phyloP scores from a whole-genome alignment of 352 stramenopile genomes.

The Pseudoperonospora humuli region DNA sequence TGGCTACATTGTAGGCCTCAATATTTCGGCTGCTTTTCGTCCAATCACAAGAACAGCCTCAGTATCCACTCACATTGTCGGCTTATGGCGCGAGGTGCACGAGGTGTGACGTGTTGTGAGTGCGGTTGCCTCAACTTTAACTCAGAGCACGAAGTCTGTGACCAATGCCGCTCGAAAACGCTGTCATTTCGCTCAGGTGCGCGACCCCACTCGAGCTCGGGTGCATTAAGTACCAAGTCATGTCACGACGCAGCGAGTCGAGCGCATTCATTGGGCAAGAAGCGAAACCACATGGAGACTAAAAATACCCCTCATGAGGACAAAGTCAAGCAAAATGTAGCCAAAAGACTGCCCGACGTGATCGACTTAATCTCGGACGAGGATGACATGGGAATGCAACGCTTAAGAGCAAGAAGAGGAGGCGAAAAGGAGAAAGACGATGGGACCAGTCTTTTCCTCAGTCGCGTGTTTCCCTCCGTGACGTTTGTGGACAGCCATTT shows the following conservation, averaged over 20 bases:
- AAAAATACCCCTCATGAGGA: constrained; percentile 3
- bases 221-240: neutral
- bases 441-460: constrained; percentile 8
- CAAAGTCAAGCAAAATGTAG: neutral
- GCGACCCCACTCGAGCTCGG: neutral
- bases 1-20: constrained; percentile 5
- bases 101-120: constrained; percentile 25
- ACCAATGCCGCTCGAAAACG: constrained; percentile 19
- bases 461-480: constrained; percentile 20
- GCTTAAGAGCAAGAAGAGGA: neutral
- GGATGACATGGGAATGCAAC: constrained; percentile 2
- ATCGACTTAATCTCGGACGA: constrained; percentile 24
- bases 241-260: neutral
- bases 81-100: constrained; percentile 13
- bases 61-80: neutral
- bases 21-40: too few relatives aligned
- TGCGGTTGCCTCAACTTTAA: constrained; percentile 47
- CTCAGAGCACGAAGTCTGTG: constrained; percentile 21
- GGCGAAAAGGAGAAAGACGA: neutral
- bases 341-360: constrained; percentile 8
- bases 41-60: constrained; percentile 2
- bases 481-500: constrained; percentile 30
- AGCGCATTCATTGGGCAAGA: constrained; percentile 7
- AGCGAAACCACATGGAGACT: constrained; percentile 5
- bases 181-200: constrained; percentile 4